These are phyloP conservation scores for Pueraria montana DNA, from an alignment of 306 rosid species.

Conservation along the genomic window DNA sequence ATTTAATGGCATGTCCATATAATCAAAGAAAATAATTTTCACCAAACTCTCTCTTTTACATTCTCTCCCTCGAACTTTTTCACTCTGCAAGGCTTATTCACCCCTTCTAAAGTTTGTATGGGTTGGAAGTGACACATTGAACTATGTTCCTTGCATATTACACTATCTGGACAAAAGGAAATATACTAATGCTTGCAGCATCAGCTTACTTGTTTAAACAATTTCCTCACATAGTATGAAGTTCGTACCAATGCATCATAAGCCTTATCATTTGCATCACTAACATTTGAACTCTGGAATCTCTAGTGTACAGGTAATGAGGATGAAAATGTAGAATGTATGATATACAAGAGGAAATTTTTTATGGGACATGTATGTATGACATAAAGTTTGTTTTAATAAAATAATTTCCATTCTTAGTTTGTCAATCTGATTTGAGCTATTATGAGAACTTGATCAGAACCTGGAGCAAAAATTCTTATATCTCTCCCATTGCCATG, in stretches of 20 bases:
- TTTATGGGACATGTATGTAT: background rate
- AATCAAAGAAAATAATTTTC: background rate
- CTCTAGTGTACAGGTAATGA: slow-evolving; percentile 2
- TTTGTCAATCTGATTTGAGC: background rate
- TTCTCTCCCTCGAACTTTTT: slow-evolving; percentile 9
- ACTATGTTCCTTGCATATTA: background rate
- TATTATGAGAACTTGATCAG: background rate
- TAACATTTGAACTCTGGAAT: slow-evolving; percentile 14
- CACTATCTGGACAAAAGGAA: background rate
- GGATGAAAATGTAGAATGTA: background rate
- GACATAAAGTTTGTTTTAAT: background rate
- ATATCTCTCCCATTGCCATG: background rate
- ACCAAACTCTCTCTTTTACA: background rate
- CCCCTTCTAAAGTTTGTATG: slow-evolving; percentile 22
- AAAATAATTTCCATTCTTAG: background rate
- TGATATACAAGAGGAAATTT: background rate
- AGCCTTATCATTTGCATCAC: background rate
- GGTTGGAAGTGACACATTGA: background rate
- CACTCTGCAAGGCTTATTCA: background rate
- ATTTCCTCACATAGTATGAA: background rate
- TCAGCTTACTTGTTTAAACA: background rate
- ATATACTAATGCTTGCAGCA: background rate
- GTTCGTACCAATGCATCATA: background rate
- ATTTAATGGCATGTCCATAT: background rate
- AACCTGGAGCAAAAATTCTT: background rate